Conservation (phyloP, 371 early-diverging fungal genomes). For the Mortierella sp. region DNA sequence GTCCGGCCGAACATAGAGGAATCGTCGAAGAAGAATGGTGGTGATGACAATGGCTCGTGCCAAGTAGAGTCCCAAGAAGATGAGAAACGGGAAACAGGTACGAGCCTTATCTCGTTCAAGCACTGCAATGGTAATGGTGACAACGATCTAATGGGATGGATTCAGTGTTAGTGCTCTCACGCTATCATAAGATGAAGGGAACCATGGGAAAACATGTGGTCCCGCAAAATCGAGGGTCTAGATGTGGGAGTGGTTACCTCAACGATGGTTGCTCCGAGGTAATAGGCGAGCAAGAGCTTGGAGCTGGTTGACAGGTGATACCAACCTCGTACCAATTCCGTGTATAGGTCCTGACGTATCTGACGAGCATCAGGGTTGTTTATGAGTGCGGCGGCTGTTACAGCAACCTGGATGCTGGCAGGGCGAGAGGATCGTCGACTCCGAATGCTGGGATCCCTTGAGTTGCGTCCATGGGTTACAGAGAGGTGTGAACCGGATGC, state of each 20-base stretch:
- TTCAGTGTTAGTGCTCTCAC: too few relatives aligned
- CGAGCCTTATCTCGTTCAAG: conserved; percentile 21
- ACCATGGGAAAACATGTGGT: too few relatives aligned
- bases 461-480: conserved; percentile 5
- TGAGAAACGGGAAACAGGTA: conserved; percentile 21
- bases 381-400: conserved; percentile 24
- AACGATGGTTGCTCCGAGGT: conserved; percentile 22
- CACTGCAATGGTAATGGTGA: conserved; percentile 14
- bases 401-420: conserved; percentile 16
- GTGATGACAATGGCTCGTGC: conserved; percentile 32
- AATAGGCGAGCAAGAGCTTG: conserved; percentile 28
- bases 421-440: conserved; percentile 32
- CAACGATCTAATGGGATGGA: conserved; percentile 17
- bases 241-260: conserved; percentile 18
- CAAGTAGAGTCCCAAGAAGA: conserved; percentile 37
- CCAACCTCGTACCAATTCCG: conserved; percentile 36
- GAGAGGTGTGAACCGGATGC: conserved; percentile 31
- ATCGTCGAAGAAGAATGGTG: conserved; percentile 24
- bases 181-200: too few relatives aligned
- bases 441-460: conserved; percentile 23
- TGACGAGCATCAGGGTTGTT: conserved; percentile 26
- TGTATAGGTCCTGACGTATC: conserved; percentile 24
- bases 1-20: conserved; percentile 41
- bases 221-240: too few relatives aligned
- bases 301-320: conserved; percentile 43